Evolutionary conservation across 116 monocot species (phyloP).

Genomic region (Trichopus zeylanicus): DNA sequence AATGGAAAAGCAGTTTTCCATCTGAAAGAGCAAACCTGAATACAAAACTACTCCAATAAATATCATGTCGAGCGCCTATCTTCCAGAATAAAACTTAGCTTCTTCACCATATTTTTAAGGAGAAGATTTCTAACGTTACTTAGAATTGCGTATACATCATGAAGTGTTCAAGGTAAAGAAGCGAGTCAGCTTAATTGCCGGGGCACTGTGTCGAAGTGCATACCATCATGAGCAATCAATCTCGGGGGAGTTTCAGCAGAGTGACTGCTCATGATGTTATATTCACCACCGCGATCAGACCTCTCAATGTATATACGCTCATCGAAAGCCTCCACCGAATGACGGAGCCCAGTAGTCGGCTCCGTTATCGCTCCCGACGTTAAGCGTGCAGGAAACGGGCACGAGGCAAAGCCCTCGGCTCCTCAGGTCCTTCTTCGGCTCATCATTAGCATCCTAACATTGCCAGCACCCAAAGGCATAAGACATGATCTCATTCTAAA

Average conservation of each 20-base stretch:
- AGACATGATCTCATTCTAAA: constrained; percentile 1
- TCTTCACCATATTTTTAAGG: too few species aligned
- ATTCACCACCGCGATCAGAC: background rate
- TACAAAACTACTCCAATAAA: too few species aligned
- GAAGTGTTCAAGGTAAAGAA: too few species aligned
- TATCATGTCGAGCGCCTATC: too few species aligned
- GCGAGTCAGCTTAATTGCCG: too few species aligned
- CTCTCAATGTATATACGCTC: constrained; percentile 14
- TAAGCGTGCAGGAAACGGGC: constrained; percentile 64
- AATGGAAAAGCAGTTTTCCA: too few species aligned
- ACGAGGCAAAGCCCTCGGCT: constrained; percentile 88
- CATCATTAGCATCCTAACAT: too few species aligned
- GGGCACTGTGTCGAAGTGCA: constrained; percentile 73
- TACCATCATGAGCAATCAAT: constrained; percentile 98
- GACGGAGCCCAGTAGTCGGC: constrained; percentile 66
- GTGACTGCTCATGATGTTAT: background rate
- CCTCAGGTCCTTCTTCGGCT: constrained; percentile 63
- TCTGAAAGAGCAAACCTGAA: too few species aligned
- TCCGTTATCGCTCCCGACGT: constrained; percentile 36
- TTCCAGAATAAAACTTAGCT: too few species aligned
- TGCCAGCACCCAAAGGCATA: too few species aligned
- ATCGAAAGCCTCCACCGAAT: constrained; percentile 21
- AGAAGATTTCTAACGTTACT: too few species aligned
- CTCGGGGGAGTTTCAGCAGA: constrained; percentile 17
- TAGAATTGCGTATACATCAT: too few species aligned